These are phyloP conservation scores for Mycena vitilis DNA, from an alignment of 768 basidiomycete genomes.

Conservation along the genomic window DNA sequence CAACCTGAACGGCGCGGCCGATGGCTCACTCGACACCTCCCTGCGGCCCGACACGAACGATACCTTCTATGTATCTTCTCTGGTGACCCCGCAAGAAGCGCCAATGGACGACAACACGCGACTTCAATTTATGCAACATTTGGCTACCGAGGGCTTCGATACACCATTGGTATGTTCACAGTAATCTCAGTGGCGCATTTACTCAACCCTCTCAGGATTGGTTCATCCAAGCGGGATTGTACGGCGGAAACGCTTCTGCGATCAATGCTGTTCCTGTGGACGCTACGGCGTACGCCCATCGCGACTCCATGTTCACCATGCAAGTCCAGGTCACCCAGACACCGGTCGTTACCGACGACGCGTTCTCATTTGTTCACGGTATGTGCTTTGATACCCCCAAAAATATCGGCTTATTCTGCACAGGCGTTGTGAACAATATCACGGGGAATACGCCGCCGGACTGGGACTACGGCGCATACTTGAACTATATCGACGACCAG, in stretches of 20 bases:
- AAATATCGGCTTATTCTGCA: neutral
- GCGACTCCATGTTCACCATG: conserved; percentile 45
- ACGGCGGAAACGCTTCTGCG: conserved; percentile 45
- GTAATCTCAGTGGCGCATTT: neutral
- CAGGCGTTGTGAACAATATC: neutral
- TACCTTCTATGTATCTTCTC: conserved; percentile 56
- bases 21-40: conserved; percentile 43
- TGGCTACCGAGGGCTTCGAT: conserved; percentile 51
- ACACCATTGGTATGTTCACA: neutral
- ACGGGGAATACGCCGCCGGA: neutral
- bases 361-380: neutral
- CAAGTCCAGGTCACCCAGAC: conserved; percentile 43
- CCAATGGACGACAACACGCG: conserved; percentile 47
- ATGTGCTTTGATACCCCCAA: neutral
- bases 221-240: conserved; percentile 43
- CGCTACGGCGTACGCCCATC: conserved; percentile 46
- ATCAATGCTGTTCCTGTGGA: conserved; percentile 43
- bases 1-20: conserved; percentile 36
- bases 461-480: neutral
- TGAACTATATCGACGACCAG: neutral
- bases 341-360: neutral
- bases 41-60: conserved; percentile 45
- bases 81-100: conserved; percentile 50
- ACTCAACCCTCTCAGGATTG: conserved; percentile 28
- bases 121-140: conserved; percentile 48